Base-by-base conservation (phyloP, 2,329 filamentous ascomycete species). In the Alternaria longipes region DNA sequence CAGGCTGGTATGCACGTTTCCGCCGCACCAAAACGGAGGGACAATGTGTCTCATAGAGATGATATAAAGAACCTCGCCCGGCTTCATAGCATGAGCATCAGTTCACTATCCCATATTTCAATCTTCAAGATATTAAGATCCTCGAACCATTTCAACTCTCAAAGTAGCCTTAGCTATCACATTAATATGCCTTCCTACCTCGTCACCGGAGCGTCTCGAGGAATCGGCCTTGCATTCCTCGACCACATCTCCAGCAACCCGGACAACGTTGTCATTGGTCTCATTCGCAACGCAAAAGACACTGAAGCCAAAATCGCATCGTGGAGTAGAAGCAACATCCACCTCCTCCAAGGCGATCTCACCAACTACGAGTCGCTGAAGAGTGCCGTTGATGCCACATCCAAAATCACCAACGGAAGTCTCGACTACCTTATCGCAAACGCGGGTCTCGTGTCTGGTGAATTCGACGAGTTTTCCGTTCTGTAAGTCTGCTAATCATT, bases 391-490 rank as follows among this genome's bases (percentile, higher is more conserved):
- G 78, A 78, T 16, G 79, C 78, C 18, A 64, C 69, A 2, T 64
- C 76, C 12, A 55, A 66, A n/a, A 67, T 81, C 56, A 79, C 78
- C 5, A 73, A 68, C 22, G 79, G 50, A 16, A 74, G 63, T 24
- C 72, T 83, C 20, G 81, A 83, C 66, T 75, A 80, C 46, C 66
- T 84, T 16, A 79, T 83, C 60, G 75, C 80, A 52, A 82, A 81
- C 55, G 79, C 77, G 32, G 78, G 73, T 44, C 70, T 75, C 18
- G 57, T 79, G 1, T 16, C 51, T 20, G 54, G 44, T 22, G 30
- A 16, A 3, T 60, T 45, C 14, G 56, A 60, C n/a, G 66, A 74
- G 14, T 8, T 68, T 14, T 46, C 59, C 11, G 56, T 66, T 1
- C 49, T 69, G 46, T 56, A 45, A 36, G 56, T 56, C 30, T 42